phyloP scores from a whole-genome alignment of 2,329 filamentous ascomycete genomes.

The Diaporthe aspalathi region DNA sequence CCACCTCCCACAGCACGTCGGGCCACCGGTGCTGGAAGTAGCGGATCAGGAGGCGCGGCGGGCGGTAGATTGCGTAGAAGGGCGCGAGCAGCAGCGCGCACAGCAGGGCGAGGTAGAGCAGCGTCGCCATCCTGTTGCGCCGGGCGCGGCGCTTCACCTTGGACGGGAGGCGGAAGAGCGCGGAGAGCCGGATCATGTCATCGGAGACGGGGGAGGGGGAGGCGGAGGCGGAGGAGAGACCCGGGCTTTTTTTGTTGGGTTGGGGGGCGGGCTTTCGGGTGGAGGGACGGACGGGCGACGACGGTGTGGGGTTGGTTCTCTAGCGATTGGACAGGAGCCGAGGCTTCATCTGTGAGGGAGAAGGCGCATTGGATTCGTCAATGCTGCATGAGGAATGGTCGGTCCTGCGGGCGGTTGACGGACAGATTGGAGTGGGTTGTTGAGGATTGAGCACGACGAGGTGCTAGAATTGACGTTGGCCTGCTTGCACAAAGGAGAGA shows the following conservation, averaged over 20 bases:
- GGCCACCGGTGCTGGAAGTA: slow-evolving; percentile 80
- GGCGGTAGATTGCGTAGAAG: slow-evolving; percentile 83
- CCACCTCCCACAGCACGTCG: slow-evolving; percentile 80
- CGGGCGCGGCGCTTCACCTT: slow-evolving; percentile 68
- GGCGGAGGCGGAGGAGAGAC: background rate
- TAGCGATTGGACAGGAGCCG: slow-evolving; percentile 30
- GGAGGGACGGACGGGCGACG: background rate
- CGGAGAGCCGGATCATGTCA: slow-evolving; percentile 48
- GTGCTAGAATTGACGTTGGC: slow-evolving; percentile 4
- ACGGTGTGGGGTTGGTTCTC: background rate
- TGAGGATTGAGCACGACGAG: background rate
- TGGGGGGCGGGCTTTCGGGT: slow-evolving; percentile 1
- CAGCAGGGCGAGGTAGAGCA: slow-evolving; percentile 56
- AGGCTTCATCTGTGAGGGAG: slow-evolving; percentile 33
- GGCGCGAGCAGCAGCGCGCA: slow-evolving; percentile 51
- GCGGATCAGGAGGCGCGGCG: slow-evolving; percentile 76
- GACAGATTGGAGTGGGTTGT: background rate
- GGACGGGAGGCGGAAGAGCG: slow-evolving; percentile 65
- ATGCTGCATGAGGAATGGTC: slow-evolving; percentile 12
- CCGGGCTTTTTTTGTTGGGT: background rate
- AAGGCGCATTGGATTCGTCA: slow-evolving; percentile 27
- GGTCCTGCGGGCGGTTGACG: background rate
- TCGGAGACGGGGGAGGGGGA: slow-evolving; percentile 8
- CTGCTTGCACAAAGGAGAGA: slow-evolving; percentile 7
- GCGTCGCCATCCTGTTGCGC: slow-evolving; percentile 68